Conservation (phyloP, 805 yeast species). For the Starmerella ratchasimensis region DNA sequence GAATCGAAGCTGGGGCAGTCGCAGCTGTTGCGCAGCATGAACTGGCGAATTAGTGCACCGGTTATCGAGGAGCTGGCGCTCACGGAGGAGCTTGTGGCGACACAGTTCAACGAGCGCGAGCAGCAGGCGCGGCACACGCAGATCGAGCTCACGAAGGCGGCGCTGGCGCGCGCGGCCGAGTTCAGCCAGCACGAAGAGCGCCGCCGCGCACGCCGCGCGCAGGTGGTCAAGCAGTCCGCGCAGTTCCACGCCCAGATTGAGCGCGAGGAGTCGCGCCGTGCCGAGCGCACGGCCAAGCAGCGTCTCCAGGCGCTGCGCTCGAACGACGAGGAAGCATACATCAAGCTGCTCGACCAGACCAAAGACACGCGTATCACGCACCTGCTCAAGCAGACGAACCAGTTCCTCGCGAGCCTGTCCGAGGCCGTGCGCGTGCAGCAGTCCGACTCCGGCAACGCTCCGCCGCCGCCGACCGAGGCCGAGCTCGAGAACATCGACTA, state of each 20-base stretch:
- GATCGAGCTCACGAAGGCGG: conserved; percentile 23
- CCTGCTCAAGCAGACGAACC: conserved; percentile 76
- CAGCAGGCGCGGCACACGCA: conserved; percentile 27
- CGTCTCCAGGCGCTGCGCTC: conserved; percentile 94
- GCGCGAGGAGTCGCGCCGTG: conserved; percentile 74
- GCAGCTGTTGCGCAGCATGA: conserved; percentile 72
- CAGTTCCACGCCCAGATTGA: conserved; percentile 63
- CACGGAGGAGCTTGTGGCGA: conserved; percentile 36
- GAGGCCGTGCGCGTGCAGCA: conserved; percentile 87
- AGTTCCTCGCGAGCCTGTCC: conserved; percentile 79
- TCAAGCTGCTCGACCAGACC: conserved; percentile 88
- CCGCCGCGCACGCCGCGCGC: conserved; percentile 14
- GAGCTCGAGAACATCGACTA: conserved; percentile 55
- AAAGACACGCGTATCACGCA: conserved; percentile 97
- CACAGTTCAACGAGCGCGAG: conserved; percentile 31
- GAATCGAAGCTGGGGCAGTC: conserved; percentile 31
- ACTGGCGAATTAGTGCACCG: conserved; percentile 58
- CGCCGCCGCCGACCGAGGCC: conserved; percentile 19
- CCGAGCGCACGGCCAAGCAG: conserved; percentile 92
- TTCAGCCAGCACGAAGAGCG: conserved; percentile 20
- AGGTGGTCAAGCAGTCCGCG: conserved; percentile 27
- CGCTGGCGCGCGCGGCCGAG: conserved; percentile 21
- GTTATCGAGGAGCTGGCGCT: conserved; percentile 50
- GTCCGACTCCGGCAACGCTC: conserved; percentile 20
- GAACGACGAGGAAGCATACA: conserved; percentile 94